These are phyloP conservation scores for Plantago major DNA, from an alignment of 257 asterid genomes.

Conservation along the genomic window DNA sequence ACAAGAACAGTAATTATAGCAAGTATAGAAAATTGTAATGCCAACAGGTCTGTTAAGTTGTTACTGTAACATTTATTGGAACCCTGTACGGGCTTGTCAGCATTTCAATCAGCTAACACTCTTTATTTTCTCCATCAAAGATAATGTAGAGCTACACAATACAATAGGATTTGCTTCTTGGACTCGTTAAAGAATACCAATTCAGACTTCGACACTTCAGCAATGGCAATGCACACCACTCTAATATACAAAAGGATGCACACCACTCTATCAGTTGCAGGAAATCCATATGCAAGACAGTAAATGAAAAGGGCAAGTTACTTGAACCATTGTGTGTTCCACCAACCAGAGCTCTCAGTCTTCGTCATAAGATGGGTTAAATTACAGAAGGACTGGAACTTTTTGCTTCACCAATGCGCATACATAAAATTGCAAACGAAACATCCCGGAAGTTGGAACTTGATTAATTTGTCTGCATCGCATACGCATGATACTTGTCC, in stretches of 20 bases:
- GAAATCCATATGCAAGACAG: constrained; percentile 22
- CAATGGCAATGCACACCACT: too few species aligned
- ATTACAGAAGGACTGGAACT: neutral
- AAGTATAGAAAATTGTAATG: too few species aligned
- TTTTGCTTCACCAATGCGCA: constrained; percentile 4
- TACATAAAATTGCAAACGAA: constrained; percentile 11
- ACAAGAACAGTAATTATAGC: too few species aligned
- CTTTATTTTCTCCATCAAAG: too few species aligned
- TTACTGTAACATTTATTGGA: too few species aligned
- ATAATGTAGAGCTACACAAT: too few species aligned
- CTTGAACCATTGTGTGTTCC: constrained; percentile 17
- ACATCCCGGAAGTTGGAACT: constrained; percentile 2
- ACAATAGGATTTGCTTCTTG: too few species aligned
- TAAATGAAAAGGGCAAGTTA: constrained; percentile 20
- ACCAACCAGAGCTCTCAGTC: constrained; percentile 22
- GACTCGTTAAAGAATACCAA: too few species aligned
- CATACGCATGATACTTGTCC: constrained; percentile 54
- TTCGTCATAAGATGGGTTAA: constrained; percentile 17
- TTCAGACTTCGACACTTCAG: too few species aligned
- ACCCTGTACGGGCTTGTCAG: too few species aligned
- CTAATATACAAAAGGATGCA: constrained; percentile 14
- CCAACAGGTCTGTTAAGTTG: too few species aligned
- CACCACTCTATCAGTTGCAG: constrained; percentile 21
- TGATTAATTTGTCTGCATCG: constrained; percentile 36
- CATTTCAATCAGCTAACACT: too few species aligned